Percentiles rank a stretch among this genome's conserved stretches.
Evolutionary conservation across 257 asterid genomes (phyloP).

Genomic region (Solanum chilense): DNA sequence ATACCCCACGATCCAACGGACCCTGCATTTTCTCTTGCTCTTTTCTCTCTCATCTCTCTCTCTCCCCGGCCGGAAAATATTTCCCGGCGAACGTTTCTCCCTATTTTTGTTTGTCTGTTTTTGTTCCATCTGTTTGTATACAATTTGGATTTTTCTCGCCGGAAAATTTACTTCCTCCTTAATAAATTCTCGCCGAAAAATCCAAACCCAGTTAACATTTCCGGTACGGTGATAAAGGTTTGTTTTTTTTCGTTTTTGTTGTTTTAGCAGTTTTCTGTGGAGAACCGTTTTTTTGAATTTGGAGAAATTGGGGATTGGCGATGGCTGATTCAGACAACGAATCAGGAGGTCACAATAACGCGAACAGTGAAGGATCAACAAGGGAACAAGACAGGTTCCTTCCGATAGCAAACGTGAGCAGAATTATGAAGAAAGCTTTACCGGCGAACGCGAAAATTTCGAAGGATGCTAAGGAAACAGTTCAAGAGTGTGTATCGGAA

Average conservation of each 20-base stretch:
- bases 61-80: background rate
- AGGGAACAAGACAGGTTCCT: background rate
- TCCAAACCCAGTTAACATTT: background rate
- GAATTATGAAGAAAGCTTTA: background rate
- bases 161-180: background rate
- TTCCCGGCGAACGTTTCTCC: background rate
- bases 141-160: background rate
- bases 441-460: background rate
- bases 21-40: background rate
- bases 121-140: background rate
- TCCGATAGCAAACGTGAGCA: background rate
- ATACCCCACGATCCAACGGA: constrained; percentile 1
- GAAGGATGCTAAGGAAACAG: background rate
- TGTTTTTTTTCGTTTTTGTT: background rate
- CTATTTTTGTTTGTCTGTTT: background rate
- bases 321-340: constrained; percentile 2
- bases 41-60: background rate
- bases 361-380: background rate
- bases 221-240: background rate
- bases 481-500: background rate
- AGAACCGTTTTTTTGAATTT: background rate
- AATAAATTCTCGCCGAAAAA: background rate
- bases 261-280: background rate
- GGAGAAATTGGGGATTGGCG: background rate
- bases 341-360: background rate